Percentiles rank a stretch among this genome's conserved stretches.
phyloP scores from a whole-genome alignment of 2,329 filamentous ascomycete genomes.

The Curvularia sp. region DNA sequence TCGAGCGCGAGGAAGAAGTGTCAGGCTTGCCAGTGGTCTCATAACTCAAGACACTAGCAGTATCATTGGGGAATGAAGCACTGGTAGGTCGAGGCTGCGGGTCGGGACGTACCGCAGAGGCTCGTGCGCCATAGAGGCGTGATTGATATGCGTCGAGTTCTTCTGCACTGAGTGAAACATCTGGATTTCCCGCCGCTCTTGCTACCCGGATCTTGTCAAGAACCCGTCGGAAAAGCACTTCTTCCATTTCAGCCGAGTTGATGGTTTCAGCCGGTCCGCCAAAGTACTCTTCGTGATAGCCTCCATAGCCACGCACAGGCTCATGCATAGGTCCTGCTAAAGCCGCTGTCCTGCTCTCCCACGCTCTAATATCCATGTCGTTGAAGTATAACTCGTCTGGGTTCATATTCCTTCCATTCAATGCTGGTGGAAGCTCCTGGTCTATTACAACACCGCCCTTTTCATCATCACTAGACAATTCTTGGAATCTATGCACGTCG shows the following conservation, averaged over 20 bases:
- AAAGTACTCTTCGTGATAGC: conserved; percentile 58
- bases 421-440: conserved; percentile 45
- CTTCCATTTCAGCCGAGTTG: conserved; percentile 64
- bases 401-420: conserved; percentile 45
- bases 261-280: conserved; percentile 51
- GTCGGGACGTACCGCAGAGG: conserved; percentile 39
- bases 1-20: conserved; percentile 37
- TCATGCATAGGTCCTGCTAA: conserved; percentile 58
- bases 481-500: conserved; percentile 65
- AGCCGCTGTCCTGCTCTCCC: conserved; percentile 49
- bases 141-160: conserved; percentile 83
- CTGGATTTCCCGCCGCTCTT: conserved; percentile 74
- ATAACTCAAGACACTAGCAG: conserved; percentile 36
- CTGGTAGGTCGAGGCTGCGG: conserved; percentile 26
- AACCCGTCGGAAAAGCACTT: conserved; percentile 77
- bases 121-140: conserved; percentile 61
- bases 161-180: conserved; percentile 79
- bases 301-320: conserved; percentile 60
- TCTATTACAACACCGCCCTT: conserved; percentile 55
- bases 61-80: conserved; percentile 40
- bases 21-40: conserved; percentile 44
- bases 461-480: conserved; percentile 65
- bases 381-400: conserved; percentile 58
- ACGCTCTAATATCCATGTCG: conserved; percentile 55
- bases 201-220: conserved; percentile 81